Evolutionary conservation across 1,139 yeast genomes (phyloP), one percentile per base, ranked within the genome.

Genomic region (Geotrichum bryndzae): DNA sequence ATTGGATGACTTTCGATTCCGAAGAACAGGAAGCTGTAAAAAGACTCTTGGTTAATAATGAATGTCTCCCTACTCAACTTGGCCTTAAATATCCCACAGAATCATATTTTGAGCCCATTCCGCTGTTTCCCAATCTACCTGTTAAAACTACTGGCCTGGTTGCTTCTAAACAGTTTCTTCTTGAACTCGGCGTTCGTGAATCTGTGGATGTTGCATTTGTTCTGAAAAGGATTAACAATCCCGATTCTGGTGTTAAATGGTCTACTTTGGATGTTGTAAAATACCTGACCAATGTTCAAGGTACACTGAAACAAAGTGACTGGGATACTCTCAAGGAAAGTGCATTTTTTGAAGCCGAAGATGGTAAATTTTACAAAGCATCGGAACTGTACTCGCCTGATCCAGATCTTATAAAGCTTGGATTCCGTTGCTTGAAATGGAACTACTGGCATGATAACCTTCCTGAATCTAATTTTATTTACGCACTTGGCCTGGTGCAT

Each of bases 201-300:
- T 75, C 80, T 1, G 75, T 77, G 13, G 79, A 77, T 60, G 73
- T 77, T 71, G 71, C 71, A n/a, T 71, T 74, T 61, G 79, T 77
- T 10, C 66, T 77, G 60, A 69, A 74, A 38, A 69, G 73, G 10
- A 62, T 77, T 22, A 72, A 74, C 54, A 66, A 66, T 52, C 68
- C 72, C 0, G 68, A 66, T 35, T 69, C 68, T 10, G 59, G 61
- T 1, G 58, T 76, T 15, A 68, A 71, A 35, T 77, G 80, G 79
- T 68, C 76, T 1, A 71, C 76, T 2, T 66, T 62, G 31, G 79
- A 77, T 57, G 72, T 77, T 33, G 70, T 77, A 33, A 68, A 69
- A 33, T 77, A 77, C 61, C 66, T 77, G 25, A 68, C 72, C 2
- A 68, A 69, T 6, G 70, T 75, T 60, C 66, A 64, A 57, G 61